phyloP scores from a whole-genome alignment of 371 early-diverging fungal species.

The Catenaria anguillulae region DNA sequence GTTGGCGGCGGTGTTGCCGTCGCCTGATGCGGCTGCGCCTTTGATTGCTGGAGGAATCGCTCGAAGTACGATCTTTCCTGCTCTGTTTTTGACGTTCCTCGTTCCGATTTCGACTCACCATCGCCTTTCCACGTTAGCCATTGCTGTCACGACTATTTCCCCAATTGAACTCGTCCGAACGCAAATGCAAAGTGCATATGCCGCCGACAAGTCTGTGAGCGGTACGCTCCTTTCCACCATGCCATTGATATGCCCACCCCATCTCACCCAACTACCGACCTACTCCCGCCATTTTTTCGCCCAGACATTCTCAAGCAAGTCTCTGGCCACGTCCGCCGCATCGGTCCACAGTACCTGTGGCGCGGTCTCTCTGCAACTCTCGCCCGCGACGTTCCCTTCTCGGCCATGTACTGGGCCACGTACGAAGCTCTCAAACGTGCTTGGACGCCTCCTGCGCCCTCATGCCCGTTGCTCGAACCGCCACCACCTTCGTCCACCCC shows the following conservation, averaged over 20 bases:
- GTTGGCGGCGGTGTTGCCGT: constrained; percentile 18
- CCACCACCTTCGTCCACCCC: neutral
- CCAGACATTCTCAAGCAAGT: constrained; percentile 2
- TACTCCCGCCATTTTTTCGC: constrained; percentile 26
- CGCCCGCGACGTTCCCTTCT: constrained; percentile 91
- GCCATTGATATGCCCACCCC: neutral
- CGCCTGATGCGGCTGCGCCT: constrained; percentile 39
- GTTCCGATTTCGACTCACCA: neutral
- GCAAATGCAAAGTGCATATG: constrained; percentile 55
- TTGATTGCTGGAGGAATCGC: constrained; percentile 65
- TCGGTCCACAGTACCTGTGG: constrained; percentile 55
- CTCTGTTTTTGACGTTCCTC: neutral
- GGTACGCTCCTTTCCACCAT: constrained; percentile 12
- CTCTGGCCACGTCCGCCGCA: neutral
- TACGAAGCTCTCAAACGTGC: constrained; percentile 52
- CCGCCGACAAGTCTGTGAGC: constrained; percentile 25
- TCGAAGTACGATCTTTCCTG: constrained; percentile 38
- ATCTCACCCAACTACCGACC: too few relatives aligned
- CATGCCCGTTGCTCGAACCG: neutral
- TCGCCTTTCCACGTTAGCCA: constrained; percentile 21
- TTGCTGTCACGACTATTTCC: constrained; percentile 64
- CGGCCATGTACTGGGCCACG: constrained; percentile 78
- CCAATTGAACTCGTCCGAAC: constrained; percentile 84
- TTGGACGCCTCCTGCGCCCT: neutral
- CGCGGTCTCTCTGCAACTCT: constrained; percentile 79